Conservation (phyloP, 208 protist species). For the Jaenimonas drosophilae region DNA sequence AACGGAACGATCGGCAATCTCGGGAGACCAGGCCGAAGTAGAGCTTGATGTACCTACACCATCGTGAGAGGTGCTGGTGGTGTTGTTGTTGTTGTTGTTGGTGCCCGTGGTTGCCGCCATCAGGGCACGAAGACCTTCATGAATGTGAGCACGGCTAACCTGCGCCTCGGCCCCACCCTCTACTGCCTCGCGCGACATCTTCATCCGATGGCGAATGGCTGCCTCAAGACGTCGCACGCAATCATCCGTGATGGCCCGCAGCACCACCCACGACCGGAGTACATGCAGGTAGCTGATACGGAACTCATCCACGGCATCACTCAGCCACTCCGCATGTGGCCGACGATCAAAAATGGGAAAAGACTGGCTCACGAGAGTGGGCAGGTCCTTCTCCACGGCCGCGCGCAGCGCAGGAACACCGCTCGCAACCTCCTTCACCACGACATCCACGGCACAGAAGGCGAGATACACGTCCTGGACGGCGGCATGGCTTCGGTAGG, state of each 20-base stretch:
- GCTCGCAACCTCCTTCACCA: constrained; percentile 28
- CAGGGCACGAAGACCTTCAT: constrained; percentile 1
- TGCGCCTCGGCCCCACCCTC: constrained; percentile 8
- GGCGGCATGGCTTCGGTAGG: constrained; percentile 42
- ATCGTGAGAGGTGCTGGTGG: too few species aligned
- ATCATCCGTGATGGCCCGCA: constrained; percentile 18
- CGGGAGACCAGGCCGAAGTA: constrained; percentile 7
- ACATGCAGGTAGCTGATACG: constrained; percentile 38
- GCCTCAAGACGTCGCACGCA: constrained; percentile 51
- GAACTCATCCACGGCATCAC: constrained; percentile 48
- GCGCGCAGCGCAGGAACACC: constrained; percentile 8
- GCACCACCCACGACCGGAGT: constrained; percentile 45
- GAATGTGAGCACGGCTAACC: background rate
- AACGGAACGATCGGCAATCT: constrained; percentile 32
- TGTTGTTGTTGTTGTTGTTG: too few species aligned
- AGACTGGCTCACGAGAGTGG: constrained; percentile 41
- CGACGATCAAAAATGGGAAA: constrained; percentile 26
- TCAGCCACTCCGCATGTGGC: constrained; percentile 6
- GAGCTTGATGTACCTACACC: too few species aligned
- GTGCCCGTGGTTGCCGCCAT: too few species aligned
- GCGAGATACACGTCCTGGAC: constrained; percentile 69
- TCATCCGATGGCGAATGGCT: constrained; percentile 39
- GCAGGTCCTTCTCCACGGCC: constrained; percentile 30
- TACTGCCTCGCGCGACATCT: constrained; percentile 23
- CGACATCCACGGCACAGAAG: constrained; percentile 56